phyloP scores from a whole-genome alignment of 805 yeast genomes.

The Wickerhamiella shivajii region DNA sequence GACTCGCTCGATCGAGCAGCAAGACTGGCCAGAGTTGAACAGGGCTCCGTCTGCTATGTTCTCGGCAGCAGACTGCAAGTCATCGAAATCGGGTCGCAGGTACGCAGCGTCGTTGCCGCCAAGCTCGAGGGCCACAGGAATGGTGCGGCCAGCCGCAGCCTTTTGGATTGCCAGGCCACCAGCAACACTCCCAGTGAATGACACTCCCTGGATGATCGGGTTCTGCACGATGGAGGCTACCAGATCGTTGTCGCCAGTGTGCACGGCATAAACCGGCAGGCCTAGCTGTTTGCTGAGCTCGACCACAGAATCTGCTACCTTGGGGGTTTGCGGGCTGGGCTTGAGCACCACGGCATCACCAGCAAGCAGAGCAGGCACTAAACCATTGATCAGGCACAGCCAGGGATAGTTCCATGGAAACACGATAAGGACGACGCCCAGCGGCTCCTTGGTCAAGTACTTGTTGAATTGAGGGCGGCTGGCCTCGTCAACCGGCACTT shows the following conservation, averaged over 20 bases:
- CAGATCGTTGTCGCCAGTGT: slow-evolving; percentile 55
- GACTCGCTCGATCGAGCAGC: slow-evolving; percentile 84
- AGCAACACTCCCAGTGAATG: slow-evolving; percentile 82
- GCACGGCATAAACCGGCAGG: slow-evolving; percentile 63
- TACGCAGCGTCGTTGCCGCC: slow-evolving; percentile 89
- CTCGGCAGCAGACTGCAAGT: slow-evolving; percentile 48
- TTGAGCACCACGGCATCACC: slow-evolving; percentile 77
- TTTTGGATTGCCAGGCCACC: slow-evolving; percentile 54
- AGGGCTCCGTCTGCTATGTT: slow-evolving; percentile 61
- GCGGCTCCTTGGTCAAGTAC: slow-evolving; percentile 48
- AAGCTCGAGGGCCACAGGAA: slow-evolving; percentile 71
- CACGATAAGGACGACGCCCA: slow-evolving; percentile 80
- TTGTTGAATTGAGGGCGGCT: slow-evolving; percentile 19
- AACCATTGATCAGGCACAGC: slow-evolving; percentile 75
- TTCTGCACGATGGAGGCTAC: slow-evolving; percentile 56
- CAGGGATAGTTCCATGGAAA: slow-evolving; percentile 93
- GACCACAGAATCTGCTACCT: slow-evolving; percentile 60
- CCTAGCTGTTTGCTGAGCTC: slow-evolving; percentile 59
- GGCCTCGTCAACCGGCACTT: slow-evolving; percentile 19
- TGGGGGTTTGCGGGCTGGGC: slow-evolving; percentile 79
- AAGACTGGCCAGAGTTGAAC: slow-evolving; percentile 84
- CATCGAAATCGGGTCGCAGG: slow-evolving; percentile 52
- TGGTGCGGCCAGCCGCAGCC: slow-evolving; percentile 60
- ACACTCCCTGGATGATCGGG: slow-evolving; percentile 58
- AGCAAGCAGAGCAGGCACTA: slow-evolving; percentile 75